These are phyloP conservation scores for Moricandia moricandioides DNA, from an alignment of 345 rosid genomes.

Conservation along the genomic window DNA sequence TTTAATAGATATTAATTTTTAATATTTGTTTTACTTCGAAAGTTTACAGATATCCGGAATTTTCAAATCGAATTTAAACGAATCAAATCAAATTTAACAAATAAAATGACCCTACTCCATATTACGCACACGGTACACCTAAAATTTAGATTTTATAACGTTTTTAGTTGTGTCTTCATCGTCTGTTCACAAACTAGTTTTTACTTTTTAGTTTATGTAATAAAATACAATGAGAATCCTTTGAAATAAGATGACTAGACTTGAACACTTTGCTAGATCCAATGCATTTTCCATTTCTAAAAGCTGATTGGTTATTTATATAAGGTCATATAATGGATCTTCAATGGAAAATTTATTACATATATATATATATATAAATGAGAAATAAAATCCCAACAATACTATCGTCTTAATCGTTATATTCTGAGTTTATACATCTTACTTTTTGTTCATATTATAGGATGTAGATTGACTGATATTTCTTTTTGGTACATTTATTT, in stretches of 20 bases:
- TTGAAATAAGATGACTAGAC: slow-evolving; percentile 46
- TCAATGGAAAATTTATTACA: not conserved
- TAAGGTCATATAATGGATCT: not conserved
- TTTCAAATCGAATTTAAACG: no score
- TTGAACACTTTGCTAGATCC: slow-evolving; percentile 43
- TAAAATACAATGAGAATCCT: slow-evolving; percentile 32
- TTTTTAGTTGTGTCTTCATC: not conserved
- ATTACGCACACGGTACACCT: not conserved
- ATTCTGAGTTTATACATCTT: not conserved
- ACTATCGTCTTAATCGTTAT: not conserved
- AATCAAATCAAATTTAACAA: no score
- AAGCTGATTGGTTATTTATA: not conserved
- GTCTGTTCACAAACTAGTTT: not conserved
- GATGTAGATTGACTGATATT: not conserved
- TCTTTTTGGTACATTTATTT: not conserved
- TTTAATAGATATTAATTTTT: no score
- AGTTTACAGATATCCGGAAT: no score
- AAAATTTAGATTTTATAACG: not conserved
- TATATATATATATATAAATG: not conserved
- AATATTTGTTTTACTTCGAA: no score
- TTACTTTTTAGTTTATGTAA: no score
- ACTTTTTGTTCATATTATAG: not conserved
- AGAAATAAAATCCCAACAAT: not conserved
- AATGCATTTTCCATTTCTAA: slow-evolving; percentile 23
- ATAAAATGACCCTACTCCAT: no score